Percentiles rank a stretch among this genome's conserved stretches.
Conservation (phyloP, 2,329 filamentous ascomycete species). For the Bretziella fagacearum region DNA sequence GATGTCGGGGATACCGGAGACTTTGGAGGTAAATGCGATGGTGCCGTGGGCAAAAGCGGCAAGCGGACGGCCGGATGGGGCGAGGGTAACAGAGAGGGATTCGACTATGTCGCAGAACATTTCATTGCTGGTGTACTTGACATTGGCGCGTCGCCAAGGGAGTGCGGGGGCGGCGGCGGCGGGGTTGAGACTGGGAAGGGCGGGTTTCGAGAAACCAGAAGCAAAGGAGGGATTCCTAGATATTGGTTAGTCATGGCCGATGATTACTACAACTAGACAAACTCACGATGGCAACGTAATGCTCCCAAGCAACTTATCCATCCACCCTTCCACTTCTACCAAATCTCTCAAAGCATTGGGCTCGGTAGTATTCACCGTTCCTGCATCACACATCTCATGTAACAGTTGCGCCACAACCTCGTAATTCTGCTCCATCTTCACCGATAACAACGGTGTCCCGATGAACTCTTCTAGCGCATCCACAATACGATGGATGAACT, state of each 20-base stretch:
- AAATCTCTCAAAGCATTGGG: constrained; percentile 81
- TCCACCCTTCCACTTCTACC: constrained; percentile 78
- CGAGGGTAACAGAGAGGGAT: constrained; percentile 69
- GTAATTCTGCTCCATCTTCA: constrained; percentile 78
- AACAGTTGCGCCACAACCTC: constrained; percentile 87
- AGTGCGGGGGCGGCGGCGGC: constrained; percentile 40
- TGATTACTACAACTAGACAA: neutral
- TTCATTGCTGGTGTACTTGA: constrained; percentile 91
- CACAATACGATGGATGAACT: constrained; percentile 85
- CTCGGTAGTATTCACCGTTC: constrained; percentile 77
- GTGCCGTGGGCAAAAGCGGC: constrained; percentile 80
- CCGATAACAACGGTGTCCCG: constrained; percentile 66
- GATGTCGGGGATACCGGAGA: constrained; percentile 89
- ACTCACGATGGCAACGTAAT: constrained; percentile 63
- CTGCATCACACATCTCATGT: constrained; percentile 91
- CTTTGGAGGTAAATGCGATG: constrained; percentile 86
- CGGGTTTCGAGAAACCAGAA: constrained; percentile 25
- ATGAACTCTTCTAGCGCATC: constrained; percentile 92
- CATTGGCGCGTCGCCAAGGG: constrained; percentile 81
- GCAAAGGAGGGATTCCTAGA: constrained; percentile 27
- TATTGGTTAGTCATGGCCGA: neutral
- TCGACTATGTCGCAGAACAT: constrained; percentile 93
- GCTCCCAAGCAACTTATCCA: constrained; percentile 75
- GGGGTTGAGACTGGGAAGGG: constrained; percentile 25
- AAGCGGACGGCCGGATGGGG: constrained; percentile 75